phyloP scores from a whole-genome alignment of 768 basidiomycete species.

The Pluteus cervinus region DNA sequence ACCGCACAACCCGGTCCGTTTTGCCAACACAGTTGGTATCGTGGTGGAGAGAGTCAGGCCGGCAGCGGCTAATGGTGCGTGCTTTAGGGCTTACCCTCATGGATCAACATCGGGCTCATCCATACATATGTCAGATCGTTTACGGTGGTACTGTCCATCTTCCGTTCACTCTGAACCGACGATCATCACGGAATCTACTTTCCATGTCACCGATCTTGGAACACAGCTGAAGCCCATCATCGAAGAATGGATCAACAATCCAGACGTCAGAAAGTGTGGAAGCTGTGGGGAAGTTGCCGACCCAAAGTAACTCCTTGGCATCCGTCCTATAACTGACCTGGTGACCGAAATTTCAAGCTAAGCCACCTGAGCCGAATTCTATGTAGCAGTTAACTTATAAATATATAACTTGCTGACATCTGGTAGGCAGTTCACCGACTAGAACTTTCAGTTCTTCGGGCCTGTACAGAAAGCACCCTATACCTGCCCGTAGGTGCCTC shows the following conservation, averaged over 20 bases:
- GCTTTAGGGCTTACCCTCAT: background rate
- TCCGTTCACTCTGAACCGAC: conserved; percentile 40
- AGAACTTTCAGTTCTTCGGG: too few relatives aligned
- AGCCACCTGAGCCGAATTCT: too few relatives aligned
- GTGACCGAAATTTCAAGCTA: too few relatives aligned
- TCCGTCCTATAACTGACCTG: too few relatives aligned
- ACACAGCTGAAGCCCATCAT: conserved; percentile 93
- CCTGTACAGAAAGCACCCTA: too few relatives aligned
- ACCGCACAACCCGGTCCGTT: conserved; percentile 93
- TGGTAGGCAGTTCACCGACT: too few relatives aligned
- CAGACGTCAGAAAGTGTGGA: conserved; percentile 60
- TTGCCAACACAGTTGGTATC: conserved; percentile 83
- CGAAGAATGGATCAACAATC: conserved; percentile 70
- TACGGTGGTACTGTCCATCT: conserved; percentile 89
- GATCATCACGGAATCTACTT: conserved; percentile 56
- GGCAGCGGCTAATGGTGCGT: conserved; percentile 62
- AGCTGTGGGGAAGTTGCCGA: conserved; percentile 53
- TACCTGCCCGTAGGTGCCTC: too few relatives aligned
- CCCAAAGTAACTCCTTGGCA: conserved; percentile 23
- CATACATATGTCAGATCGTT: conserved; percentile 49
- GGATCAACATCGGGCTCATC: background rate
- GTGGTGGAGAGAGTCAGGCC: conserved; percentile 88
- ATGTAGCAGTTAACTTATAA: too few relatives aligned
- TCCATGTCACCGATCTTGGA: conserved; percentile 88
- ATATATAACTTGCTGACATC: too few relatives aligned